Percentiles rank a stretch among this genome's conserved stretches.
These are phyloP conservation scores for Eudorina sp. DNA, from an alignment of 139 green algal genomes.

Conservation along the genomic window DNA sequence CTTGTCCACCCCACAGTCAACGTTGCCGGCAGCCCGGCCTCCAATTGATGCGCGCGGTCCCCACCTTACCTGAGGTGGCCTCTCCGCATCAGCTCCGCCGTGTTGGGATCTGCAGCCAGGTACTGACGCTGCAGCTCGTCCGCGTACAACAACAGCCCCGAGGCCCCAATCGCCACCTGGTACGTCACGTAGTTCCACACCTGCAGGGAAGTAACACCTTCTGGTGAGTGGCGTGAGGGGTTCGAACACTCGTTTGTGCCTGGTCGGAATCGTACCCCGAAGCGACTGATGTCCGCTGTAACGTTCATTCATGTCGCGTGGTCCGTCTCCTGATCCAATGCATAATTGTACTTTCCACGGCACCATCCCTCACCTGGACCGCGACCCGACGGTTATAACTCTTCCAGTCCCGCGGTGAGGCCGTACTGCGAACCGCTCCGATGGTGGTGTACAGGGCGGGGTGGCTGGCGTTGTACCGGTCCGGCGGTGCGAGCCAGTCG, in stretches of 20 bases:
- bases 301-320: too few relatives aligned
- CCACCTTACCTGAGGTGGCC: not conserved
- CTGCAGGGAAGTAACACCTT: too few relatives aligned
- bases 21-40: not conserved
- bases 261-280: too few relatives aligned
- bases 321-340: too few relatives aligned
- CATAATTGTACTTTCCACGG: too few relatives aligned
- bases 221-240: too few relatives aligned
- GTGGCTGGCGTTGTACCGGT: not conserved
- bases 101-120: not conserved
- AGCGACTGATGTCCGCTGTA: too few relatives aligned
- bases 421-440: not conserved
- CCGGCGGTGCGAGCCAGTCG: not conserved
- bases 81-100: not conserved
- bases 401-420: not conserved
- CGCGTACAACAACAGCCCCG: slow-evolving; percentile 28
- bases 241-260: too few relatives aligned
- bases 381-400: too few relatives aligned
- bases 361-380: too few relatives aligned
- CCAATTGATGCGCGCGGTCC: too few relatives aligned
- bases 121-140: not conserved
- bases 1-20: not conserved
- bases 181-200: not conserved
- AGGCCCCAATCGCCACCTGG: not conserved
- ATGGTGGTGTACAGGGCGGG: slow-evolving; percentile 5